Base-by-base conservation (phyloP, 1,139 yeast species). In the Candida albicans region DNA sequence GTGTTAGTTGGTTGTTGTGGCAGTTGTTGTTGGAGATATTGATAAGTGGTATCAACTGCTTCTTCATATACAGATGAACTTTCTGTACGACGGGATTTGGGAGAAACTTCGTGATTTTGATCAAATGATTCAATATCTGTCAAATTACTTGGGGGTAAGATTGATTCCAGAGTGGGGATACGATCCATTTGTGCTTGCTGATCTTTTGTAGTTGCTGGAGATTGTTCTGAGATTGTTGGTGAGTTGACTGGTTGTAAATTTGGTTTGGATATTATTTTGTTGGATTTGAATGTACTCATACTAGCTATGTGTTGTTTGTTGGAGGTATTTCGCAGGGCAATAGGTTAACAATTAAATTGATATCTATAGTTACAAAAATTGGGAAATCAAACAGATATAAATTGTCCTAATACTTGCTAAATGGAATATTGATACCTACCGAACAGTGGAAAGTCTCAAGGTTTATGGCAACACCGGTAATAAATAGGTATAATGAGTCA, bases 111-210 rank as follows among this genome's bases (percentile, higher is more conserved):
- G 18, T 33, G 10, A 15, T 13, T 13, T 12, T 41, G 34, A 28
- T 42, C 43, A 9, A 42, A 13, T 3, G 46, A 42, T 39, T 42
- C 48, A 28, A 40, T 33, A 42, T 45, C 48, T 18, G 39, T 45
- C 8, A 45, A 35, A 41, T 45, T 42, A 25, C 42, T 40, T 18
- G 46, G 48, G 9, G 48, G 48, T 40, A 45, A 38, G 22, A 28
- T 15, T 15, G 31, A 32, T 28, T 30, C 37, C 6, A 22, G 25
- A 22, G 35, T 26, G 18, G 22, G 29, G 29, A 27, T 9, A 7
- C n/a, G 29, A n/a, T 27, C n/a, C 29, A 27, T 27, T 27, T 27
- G 29, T 4, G 29, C n/a, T 4, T 27, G 29, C 7, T 27, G 29
- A 4, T 27, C 29, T 10, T 4, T 27, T 27, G 29, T 27, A 8